Base-by-base conservation (phyloP, 352 stramenopile species). In the Phytophthora rubi region DNA sequence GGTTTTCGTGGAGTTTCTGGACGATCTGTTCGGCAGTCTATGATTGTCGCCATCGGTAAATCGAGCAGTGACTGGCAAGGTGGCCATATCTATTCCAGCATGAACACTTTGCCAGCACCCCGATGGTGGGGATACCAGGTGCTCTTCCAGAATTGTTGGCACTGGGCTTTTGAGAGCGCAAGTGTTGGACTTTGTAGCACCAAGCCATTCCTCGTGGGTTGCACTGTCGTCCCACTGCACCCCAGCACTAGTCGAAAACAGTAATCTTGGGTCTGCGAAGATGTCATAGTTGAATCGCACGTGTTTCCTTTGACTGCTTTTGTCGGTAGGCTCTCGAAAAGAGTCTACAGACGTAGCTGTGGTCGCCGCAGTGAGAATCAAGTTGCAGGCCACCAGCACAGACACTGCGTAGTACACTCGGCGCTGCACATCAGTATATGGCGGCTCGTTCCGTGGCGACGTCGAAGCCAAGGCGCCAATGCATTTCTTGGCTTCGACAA, bases 401-500 rank as follows among this genome's bases (percentile, higher is more conserved):
- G 83, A 84, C 30, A 88, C 83, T 26, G 91, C 81, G 32, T 91
- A 83, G 53, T 93, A 93, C 18, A 93, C 65, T 0, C 85, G 83
- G 4, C 85, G 83, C 54, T 83, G 82, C 12, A 83, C 73, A 57
- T 91, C 83, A 32, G 56, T 65, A 15, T 75, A 66, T 16, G 78
- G 39, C 26, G 44, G 66, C 28, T 71, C 73, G 13, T 47, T 65
- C 52, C 37, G 71, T 49, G 42, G 33, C 10, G 60, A 70, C 12
- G 15, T 57, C 18, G 71, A 61, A 30, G 70, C 28, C 49, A 64
- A 62, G 9, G 45, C 59, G 60, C 57, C 30, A 47, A 77, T 70
- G 57, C 53, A 65, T 16, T 80, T 65, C 42, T 85, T 89, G 1
- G 80, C 79, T 23, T 82, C 79, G 28, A 83, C 59, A 4, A 93